Conservation (phyloP, 148 eudicot species). For the Beta vulgaris region DNA sequence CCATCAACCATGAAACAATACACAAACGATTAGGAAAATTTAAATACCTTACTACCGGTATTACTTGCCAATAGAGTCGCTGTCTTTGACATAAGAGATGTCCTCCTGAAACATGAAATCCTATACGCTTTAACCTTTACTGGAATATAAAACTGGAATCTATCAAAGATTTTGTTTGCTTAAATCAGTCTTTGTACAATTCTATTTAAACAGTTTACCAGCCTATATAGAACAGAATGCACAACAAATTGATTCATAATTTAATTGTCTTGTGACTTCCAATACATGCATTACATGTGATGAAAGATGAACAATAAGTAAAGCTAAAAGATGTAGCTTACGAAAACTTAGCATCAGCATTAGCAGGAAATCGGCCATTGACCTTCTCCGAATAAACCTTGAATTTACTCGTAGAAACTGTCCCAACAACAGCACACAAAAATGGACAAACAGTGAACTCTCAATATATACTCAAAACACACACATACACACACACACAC, state of each 20-base stretch:
- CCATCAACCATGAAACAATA: background rate
- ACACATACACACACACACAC: too few species aligned
- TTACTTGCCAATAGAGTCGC: background rate
- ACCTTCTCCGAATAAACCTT: constrained; percentile 25
- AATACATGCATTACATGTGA: background rate
- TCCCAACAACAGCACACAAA: background rate
- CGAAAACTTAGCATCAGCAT: constrained; percentile 3
- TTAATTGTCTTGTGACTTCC: background rate
- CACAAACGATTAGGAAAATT: background rate
- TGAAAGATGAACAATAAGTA: background rate
- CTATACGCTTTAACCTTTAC: background rate
- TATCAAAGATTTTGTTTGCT: background rate
- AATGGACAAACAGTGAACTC: background rate
- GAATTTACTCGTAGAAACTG: constrained; percentile 21
- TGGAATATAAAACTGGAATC: background rate
- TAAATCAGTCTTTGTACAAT: background rate
- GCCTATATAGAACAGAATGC: background rate
- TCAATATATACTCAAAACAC: background rate
- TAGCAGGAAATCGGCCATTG: background rate
- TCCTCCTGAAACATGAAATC: constrained; percentile 14
- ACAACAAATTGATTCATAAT: background rate
- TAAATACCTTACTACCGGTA: constrained; percentile 13
- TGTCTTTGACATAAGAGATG: constrained; percentile 12
- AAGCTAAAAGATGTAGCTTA: background rate
- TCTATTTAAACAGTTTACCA: background rate